A percentile compares a stretch with the other conserved stretches of the same genome.
These are phyloP conservation scores for Fusarium duplospermum DNA, from an alignment of 2,329 filamentous ascomycete species.

Conservation along the genomic window DNA sequence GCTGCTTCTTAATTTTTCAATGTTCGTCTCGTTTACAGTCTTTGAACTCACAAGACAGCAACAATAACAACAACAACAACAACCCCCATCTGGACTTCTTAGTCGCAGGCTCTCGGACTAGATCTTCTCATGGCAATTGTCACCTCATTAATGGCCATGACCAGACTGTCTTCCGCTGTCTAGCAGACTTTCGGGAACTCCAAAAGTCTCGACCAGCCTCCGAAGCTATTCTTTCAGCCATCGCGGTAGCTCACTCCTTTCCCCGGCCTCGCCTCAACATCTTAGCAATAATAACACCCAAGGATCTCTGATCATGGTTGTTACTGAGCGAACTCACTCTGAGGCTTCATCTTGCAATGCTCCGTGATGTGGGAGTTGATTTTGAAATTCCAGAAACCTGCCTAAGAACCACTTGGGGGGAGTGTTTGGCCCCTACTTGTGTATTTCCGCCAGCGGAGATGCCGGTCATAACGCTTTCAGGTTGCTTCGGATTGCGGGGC, in stretches of 20 bases:
- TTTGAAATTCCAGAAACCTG: neutral
- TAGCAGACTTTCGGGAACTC: no score
- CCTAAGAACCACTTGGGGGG: neutral
- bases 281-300: no score
- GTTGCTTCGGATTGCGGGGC: neutral
- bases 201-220: no score
- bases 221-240: neutral
- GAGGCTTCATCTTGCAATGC: no score
- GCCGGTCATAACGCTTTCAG: neutral
- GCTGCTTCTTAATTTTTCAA: neutral
- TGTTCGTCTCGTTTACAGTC: neutral
- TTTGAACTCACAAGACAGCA: neutral
- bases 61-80: no score
- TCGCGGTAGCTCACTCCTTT: no score
- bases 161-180: no score
- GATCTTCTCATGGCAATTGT: no score
- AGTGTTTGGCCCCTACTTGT: neutral
- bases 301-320: neutral
- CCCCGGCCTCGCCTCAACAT: no score
- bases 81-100: no score
- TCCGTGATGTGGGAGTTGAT: neutral
- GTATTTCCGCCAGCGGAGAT: neutral
- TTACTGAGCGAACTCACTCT: neutral
- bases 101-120: no score
- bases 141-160: no score